Evolutionary conservation across 2,329 filamentous ascomycete genomes (phyloP).

Genomic region (Neofusicoccum cordaticola): DNA sequence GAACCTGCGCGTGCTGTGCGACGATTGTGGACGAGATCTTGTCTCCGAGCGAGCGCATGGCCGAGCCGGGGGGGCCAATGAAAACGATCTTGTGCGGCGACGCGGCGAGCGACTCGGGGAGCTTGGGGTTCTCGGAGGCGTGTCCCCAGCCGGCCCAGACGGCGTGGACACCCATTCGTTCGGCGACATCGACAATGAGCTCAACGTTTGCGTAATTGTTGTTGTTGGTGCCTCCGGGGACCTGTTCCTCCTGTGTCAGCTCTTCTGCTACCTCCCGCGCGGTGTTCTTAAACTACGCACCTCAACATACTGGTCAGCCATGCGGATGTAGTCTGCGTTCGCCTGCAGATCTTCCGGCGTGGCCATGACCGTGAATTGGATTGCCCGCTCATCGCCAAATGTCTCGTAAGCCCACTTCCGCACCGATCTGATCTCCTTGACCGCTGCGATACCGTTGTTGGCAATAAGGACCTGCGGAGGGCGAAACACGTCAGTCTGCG

Average conservation of each 20-base stretch:
- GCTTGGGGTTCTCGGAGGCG: slow-evolving; percentile 96
- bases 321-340: slow-evolving; percentile 98
- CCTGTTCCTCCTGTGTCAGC: slow-evolving; percentile 45
- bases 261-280: slow-evolving; percentile 17
- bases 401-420: slow-evolving; percentile 99
- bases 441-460: slow-evolving; percentile 99
- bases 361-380: slow-evolving; percentile 99
- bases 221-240: slow-evolving; percentile 98
- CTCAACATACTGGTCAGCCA: slow-evolving; percentile 99
- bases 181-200: slow-evolving; percentile 96
- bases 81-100: slow-evolving; percentile 99
- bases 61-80: slow-evolving; percentile 94
- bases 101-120: slow-evolving; percentile 91
- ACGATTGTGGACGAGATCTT: slow-evolving; percentile 99
- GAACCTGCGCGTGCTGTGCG: slow-evolving; percentile 91
- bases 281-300: slow-evolving; percentile 37
- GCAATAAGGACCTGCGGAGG: slow-evolving; percentile 81
- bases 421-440: slow-evolving; percentile 98
- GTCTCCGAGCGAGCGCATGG: slow-evolving; percentile 98
- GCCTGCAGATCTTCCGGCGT: slow-evolving; percentile 96
- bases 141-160: slow-evolving; percentile 99
- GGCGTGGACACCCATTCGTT: slow-evolving; percentile 97
- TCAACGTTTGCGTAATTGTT: slow-evolving; percentile 99
- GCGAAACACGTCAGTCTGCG: not conserved
- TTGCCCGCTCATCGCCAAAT: slow-evolving; percentile 95